Conservation (phyloP, 257 asterid genomes). For the Primulina huaijiensis region DNA sequence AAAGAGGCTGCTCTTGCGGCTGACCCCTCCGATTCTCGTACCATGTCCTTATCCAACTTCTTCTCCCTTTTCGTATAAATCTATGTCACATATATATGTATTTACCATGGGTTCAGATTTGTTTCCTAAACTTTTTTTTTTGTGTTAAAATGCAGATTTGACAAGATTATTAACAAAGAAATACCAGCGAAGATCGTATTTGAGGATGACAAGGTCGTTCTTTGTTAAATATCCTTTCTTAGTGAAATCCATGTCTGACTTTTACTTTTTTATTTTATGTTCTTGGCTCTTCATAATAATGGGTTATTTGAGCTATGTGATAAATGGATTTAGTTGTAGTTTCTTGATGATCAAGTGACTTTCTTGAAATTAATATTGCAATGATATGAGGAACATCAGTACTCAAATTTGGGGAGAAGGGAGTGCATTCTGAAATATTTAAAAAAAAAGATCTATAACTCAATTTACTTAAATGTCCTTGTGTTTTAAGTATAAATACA, state of each 20-base stretch:
- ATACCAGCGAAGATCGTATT: conserved; percentile 72
- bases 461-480: too few species aligned
- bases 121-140: conserved; percentile 6
- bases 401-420: too few species aligned
- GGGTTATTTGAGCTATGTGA: conserved; percentile 9
- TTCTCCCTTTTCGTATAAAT: neutral
- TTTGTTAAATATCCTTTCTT: neutral
- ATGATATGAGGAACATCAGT: neutral
- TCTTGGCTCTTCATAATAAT: neutral
- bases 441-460: too few species aligned
- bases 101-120: neutral
- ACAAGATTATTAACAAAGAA: conserved; percentile 82
- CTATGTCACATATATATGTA: too few species aligned
- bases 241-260: conserved; percentile 1
- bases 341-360: neutral
- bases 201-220: conserved; percentile 81
- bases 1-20: conserved; percentile 86
- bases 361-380: neutral
- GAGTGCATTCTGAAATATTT: too few species aligned
- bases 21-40: conserved; percentile 64
- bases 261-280: conserved; percentile 14
- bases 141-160: conserved; percentile 56
- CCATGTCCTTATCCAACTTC: conserved; percentile 44
- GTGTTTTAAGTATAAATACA: too few species aligned
- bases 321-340: neutral